phyloP scores from a whole-genome alignment of 306 rosid genomes.

The Prunus salicina region DNA sequence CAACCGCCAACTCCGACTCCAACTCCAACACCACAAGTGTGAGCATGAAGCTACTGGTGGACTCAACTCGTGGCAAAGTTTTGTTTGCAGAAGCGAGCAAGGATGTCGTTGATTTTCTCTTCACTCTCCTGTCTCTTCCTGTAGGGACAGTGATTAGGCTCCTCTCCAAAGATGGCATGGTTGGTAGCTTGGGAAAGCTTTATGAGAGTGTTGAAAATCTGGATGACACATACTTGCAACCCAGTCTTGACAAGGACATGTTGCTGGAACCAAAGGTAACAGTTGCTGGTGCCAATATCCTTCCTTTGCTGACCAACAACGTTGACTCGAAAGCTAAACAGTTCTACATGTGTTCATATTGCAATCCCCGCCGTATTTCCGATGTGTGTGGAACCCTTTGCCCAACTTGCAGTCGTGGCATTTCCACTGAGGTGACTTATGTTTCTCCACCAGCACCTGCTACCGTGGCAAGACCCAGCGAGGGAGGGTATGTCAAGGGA shows the following conservation, averaged over 20 bases:
- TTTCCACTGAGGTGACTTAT: neutral
- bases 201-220: conserved; percentile 23
- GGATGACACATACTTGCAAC: neutral
- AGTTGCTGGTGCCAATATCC: neutral
- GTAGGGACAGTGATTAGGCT: conserved; percentile 9
- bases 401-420: accelerated
- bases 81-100: conserved; percentile 27
- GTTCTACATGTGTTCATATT: neutral
- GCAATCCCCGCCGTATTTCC: neutral
- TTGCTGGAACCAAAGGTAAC: conserved; percentile 5
- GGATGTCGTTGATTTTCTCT: conserved; percentile 22
- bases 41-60: conserved; percentile 9
- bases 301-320: neutral
- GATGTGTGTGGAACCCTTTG: neutral
- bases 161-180: neutral
- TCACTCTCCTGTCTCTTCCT: conserved; percentile 32
- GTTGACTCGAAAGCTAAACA: neutral
- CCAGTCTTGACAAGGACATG: neutral
- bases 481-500: conserved; percentile 17
- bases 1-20: too few species aligned
- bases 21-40: neutral
- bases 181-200: conserved; percentile 11
- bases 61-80: neutral
- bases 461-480: neutral
- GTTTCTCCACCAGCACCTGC: neutral